Evolutionary conservation across 441 rosid genomes (phyloP).

Genomic region (Populus trichocarpa): DNA sequence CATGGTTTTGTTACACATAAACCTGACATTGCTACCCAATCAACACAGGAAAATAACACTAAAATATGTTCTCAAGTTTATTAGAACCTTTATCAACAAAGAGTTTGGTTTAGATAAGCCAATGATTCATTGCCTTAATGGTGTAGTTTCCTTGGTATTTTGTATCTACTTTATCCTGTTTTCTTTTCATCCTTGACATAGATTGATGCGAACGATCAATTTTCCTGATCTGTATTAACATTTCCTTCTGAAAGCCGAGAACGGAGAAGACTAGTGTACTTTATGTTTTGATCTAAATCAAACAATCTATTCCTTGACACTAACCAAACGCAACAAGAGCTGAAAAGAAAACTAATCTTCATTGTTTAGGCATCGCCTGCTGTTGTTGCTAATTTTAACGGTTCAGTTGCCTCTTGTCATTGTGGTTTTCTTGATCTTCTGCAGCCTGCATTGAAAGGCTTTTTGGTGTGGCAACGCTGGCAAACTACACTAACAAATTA

Average conservation of each 20-base stretch:
- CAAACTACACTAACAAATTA: too few species aligned
- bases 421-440: too few species aligned
- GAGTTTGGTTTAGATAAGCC: background rate
- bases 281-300: background rate
- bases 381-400: too few species aligned
- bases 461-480: too few species aligned
- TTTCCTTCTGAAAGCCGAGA: background rate
- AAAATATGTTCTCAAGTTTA: background rate
- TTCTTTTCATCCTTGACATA: background rate
- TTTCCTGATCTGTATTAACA: background rate
- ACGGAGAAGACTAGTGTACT: too few species aligned
- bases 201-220: background rate
- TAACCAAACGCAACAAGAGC: too few species aligned
- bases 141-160: background rate
- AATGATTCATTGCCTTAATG: background rate
- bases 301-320: background rate
- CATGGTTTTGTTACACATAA: slow-evolving; percentile 8
- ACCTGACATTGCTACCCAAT: slow-evolving; percentile 15
- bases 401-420: too few species aligned
- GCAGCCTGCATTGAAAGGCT: too few species aligned
- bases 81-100: background rate
- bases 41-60: background rate
- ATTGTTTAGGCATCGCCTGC: too few species aligned
- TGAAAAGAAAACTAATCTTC: too few species aligned
- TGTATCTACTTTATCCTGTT: background rate